Conservation (phyloP, 257 asterid genomes). For the Parsonsia alboflavescens region DNA sequence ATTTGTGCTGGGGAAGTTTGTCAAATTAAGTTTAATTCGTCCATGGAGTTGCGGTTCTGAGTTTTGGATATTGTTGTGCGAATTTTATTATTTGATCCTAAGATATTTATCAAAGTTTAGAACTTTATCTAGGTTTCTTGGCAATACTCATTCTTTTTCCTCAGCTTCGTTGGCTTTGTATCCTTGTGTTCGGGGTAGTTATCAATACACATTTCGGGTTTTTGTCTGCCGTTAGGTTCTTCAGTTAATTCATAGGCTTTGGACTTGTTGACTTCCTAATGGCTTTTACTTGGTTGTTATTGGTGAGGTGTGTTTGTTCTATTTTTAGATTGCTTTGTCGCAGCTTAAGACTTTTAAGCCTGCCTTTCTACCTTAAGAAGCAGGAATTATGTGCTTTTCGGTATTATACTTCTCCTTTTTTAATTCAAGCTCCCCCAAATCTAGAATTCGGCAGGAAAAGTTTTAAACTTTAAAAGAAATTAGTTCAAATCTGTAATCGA, state of each 20-base stretch:
- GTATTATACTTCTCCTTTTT: background rate
- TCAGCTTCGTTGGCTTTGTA: background rate
- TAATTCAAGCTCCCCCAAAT: background rate
- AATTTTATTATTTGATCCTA: background rate
- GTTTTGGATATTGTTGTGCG: constrained; percentile 6
- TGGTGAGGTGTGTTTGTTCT: background rate
- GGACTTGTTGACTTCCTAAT: background rate
- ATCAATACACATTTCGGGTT: background rate
- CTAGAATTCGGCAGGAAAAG: background rate
- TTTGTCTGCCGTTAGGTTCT: constrained; percentile 1
- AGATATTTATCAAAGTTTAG: background rate
- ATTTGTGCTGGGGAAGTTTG: background rate
- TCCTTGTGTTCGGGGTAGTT: background rate
- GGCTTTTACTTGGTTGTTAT: background rate
- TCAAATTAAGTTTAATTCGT: background rate
- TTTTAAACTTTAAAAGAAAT: background rate
- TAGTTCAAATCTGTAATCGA: background rate
- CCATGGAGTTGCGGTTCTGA: background rate
- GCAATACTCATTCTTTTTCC: background rate
- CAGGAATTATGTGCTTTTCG: background rate
- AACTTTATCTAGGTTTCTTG: background rate
- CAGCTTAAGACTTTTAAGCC: background rate
- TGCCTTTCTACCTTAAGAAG: background rate
- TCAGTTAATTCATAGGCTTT: background rate
- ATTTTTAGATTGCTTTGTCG: background rate